phyloP scores from a whole-genome alignment of 2,329 filamentous ascomycete species.

The Scytalidium lignicola region DNA sequence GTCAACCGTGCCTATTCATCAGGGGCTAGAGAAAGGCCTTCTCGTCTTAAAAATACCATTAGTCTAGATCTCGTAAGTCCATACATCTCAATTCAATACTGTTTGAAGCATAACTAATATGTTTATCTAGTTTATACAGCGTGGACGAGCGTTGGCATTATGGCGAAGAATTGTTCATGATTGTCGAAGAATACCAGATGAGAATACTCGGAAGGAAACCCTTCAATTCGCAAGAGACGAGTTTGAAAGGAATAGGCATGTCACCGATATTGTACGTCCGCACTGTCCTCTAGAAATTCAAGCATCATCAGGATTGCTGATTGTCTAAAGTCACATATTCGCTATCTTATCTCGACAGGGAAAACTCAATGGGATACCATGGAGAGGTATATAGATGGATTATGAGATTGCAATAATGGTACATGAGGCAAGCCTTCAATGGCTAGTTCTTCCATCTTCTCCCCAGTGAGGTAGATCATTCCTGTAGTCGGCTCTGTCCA shows the following conservation, averaged over 20 bases:
- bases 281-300: background rate
- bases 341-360: conserved; percentile 58
- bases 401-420: conserved; percentile 26
- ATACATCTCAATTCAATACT: too few species aligned
- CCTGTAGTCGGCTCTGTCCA: background rate
- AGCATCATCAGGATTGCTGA: background rate
- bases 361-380: conserved; percentile 62
- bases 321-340: conserved; percentile 47
- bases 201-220: conserved; percentile 48
- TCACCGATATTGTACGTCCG: conserved; percentile 49
- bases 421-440: background rate
- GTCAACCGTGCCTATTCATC: conserved; percentile 10
- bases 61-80: conserved; percentile 54
- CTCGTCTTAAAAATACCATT: conserved; percentile 39
- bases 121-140: conserved; percentile 50
- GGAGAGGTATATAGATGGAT: conserved; percentile 49
- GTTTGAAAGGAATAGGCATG: conserved; percentile 52
- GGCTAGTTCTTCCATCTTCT: background rate
- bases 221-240: conserved; percentile 52
- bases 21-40: conserved; percentile 11
- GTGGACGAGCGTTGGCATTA: conserved; percentile 48
- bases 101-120: background rate
- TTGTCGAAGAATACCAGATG: conserved; percentile 46
- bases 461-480: background rate
- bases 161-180: conserved; percentile 55